These are phyloP conservation scores for Cercospora sojina DNA, from an alignment of 2,329 filamentous ascomycete species.

Conservation along the genomic window DNA sequence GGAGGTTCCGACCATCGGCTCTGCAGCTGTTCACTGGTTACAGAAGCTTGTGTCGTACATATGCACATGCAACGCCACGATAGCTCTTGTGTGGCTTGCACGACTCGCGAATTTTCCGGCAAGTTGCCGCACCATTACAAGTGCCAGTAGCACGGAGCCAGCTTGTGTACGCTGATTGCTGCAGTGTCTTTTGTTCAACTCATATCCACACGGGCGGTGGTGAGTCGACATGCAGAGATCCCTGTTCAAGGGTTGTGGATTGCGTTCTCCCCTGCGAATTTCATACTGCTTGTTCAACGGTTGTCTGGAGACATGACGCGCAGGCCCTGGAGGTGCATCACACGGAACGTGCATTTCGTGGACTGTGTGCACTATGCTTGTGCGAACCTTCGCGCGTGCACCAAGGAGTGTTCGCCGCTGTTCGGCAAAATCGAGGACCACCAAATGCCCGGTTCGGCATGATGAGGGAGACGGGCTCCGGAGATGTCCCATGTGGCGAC, in stretches of 20 bases:
- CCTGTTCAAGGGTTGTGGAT: not conserved
- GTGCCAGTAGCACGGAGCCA: not conserved
- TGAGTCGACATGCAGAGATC: not conserved
- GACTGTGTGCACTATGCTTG: not conserved
- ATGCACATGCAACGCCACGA: not conserved
- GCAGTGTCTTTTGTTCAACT: not conserved
- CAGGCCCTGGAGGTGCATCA: not conserved
- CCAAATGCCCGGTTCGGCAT: not conserved
- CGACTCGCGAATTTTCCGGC: not conserved
- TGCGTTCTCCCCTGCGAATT: not conserved
- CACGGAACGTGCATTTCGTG: not conserved
- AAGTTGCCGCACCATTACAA: not conserved
- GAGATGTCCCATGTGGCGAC: not conserved
- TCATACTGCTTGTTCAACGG: not conserved
- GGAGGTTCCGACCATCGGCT: slow-evolving; percentile 2
- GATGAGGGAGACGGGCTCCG: not conserved
- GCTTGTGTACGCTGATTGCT: not conserved
- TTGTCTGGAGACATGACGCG: slow-evolving; percentile 1
- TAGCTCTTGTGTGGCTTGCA: not conserved
- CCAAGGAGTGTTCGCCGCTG: not conserved
- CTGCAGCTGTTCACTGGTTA: not conserved
- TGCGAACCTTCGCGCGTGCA: not conserved
- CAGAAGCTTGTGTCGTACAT: not conserved
- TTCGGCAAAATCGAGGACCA: not conserved
- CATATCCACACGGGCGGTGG: not conserved